Evolutionary conservation across 306 rosid genomes (phyloP), one percentile per base, ranked within the genome.

Genomic region (Ormosia semicastrata): DNA sequence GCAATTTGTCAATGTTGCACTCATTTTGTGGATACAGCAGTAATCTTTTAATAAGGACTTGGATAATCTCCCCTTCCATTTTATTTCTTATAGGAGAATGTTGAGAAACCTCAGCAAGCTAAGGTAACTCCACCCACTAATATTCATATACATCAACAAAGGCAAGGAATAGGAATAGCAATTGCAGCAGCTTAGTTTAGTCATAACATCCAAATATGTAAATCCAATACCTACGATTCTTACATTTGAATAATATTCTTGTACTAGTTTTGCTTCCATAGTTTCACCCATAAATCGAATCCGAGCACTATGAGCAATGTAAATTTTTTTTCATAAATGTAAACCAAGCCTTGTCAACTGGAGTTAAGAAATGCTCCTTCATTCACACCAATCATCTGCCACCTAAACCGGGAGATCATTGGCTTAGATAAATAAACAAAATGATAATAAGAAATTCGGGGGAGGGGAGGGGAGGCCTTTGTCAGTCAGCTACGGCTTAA

Each of bases 381-480:
- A 80, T 59, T 82, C 69, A 66, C 47, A 24, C 24, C 24, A 24
- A 57, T 71, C 56, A 81, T 68, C 83, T 54, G 73, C 53, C 77
- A 78, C 87, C 84, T 84, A 82, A 68, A 75, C 71, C 30, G 50
- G 66, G 84, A 65, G 53, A 76, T 41, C 77, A 66, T 53, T 80
- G 86, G 71, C 83, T 84, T n/a, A 66, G 80, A 84, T 78, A 85
- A 66, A 85, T 83, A 80, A 56, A 57, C 79, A 74, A 70, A 84
- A 78, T 66, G 79, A 80, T 69, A 77, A 69, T 47, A 44, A 9
- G 58, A 76, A 82, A 76, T 47, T 58, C 17, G 43, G 52, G 24
- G 53, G 11, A 46, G 71, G 76, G 33, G 44, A 43, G 17, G 63
- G 47, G 7, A 67, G n/a, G 59, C 65, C 71, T 71, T 47, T 64